Base-by-base conservation (phyloP, 2,329 filamentous ascomycete genomes). In the Penicillium oxalicum region DNA sequence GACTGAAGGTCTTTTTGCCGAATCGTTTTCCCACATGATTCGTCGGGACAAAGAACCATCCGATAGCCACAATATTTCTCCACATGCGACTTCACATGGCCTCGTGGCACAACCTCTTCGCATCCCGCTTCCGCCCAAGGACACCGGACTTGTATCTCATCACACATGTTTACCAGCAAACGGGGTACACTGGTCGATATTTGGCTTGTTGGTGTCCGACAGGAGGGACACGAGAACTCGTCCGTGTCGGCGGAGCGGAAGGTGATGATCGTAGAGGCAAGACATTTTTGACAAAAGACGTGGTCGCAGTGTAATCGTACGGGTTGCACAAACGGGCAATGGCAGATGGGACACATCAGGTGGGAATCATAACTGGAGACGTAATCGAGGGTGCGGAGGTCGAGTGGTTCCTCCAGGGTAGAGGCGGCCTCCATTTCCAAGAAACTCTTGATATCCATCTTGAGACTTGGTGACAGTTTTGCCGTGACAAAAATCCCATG, bases 331-430 rank as follows among this genome's bases (percentile, higher is more conserved):
- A 83, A 82, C 6, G 81, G 78, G 51, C 77, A 79, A 60, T 81
- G 79, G 64, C 81, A 84, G 54, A 84, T 84, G 12, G 80, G 75
- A 60, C 81, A 84, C 70, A 81, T 77, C 44, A 84, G 72, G 59
- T 84, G 82, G 52, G 73, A 73, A 61, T 84, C 80, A 60, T 77
- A 78, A 27, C 67, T 62, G 44, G 72, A 68, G 49, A 80, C 73
- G 67, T 81, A 80, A 50, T 84, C 81, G 56, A 84, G 74, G 34
- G 72, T 63, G 47, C 79, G 74, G 42, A 83, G 64, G 60, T 84
- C 81, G 52, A 82, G 67, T 6, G 60, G 48, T 44, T 63, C 61
- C 36, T 66, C 62, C 45, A 49, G 48, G 44, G 61, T 62, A 53
- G 52, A 54, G 47, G 53, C 54, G 40, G 59, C 49, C 47, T 65